A percentile compares a stretch with the other conserved stretches of the same genome.
Evolutionary conservation across 768 basidiomycete genomes (phyloP).

Genomic region (Trametes villosa): DNA sequence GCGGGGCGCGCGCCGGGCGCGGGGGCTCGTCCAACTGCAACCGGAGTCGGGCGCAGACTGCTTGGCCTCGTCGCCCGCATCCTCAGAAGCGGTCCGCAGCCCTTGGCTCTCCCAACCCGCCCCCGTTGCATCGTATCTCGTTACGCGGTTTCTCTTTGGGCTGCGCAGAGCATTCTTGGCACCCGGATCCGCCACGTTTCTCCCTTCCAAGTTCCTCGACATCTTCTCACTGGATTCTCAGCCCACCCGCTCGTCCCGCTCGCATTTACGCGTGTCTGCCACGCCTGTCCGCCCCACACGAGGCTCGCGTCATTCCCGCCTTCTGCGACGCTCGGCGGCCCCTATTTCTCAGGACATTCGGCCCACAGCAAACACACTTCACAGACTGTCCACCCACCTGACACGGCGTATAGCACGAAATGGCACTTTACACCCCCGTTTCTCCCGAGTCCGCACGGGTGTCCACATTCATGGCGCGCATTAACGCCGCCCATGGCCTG

Average conservation of each 20-base stretch:
- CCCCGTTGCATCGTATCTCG: too few species aligned
- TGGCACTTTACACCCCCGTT: constrained; percentile 47
- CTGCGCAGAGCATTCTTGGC: constrained; percentile 3
- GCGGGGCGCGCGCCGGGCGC: neutral
- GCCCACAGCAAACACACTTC: neutral
- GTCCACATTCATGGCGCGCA: constrained; percentile 50
- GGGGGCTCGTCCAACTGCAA: neutral
- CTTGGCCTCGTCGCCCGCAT: constrained; percentile 4
- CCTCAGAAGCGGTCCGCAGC: neutral
- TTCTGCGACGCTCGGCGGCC: constrained; percentile 3
- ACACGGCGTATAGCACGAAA: constrained; percentile 17
- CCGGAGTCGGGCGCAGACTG: neutral
- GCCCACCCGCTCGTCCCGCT: neutral
- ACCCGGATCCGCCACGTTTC: neutral
- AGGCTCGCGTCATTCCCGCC: neutral
- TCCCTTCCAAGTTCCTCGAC: neutral
- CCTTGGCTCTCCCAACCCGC: constrained; percentile 8
- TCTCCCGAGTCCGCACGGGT: constrained; percentile 48
- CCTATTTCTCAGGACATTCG: constrained; percentile 5
- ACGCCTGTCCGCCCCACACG: constrained; percentile 2
- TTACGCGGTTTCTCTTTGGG: neutral
- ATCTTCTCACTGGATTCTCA: neutral
- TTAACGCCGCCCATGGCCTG: constrained; percentile 54
- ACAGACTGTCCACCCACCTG: constrained; percentile 8
- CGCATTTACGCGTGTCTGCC: neutral